Percentiles rank a stretch among this genome's conserved stretches.
Conservation (phyloP, 2,329 filamentous ascomycete species). For the Talaromyces verruculosus region DNA sequence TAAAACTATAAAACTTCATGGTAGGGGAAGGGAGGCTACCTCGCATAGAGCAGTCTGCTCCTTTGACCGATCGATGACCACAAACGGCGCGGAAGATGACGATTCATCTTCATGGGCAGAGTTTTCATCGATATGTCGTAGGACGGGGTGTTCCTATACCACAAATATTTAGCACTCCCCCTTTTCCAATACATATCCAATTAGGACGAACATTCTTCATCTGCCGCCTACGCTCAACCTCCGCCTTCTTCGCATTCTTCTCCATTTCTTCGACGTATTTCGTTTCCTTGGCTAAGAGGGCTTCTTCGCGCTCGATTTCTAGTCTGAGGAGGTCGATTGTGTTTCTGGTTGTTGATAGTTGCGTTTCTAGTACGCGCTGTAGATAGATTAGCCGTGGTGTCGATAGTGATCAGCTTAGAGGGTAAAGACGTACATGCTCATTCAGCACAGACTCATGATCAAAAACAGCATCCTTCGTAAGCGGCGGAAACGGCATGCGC, state of each 20-base stretch:
- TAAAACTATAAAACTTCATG: neutral
- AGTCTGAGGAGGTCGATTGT: constrained; percentile 42
- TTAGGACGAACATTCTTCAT: constrained; percentile 40
- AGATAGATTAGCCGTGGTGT: neutral
- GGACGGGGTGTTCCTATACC: constrained; percentile 41
- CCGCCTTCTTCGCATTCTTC: constrained; percentile 43
- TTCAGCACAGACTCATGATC: constrained; percentile 46
- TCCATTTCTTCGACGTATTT: constrained; percentile 45
- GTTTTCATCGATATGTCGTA: constrained; percentile 35
- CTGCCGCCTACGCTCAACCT: constrained; percentile 41
- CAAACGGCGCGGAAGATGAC: constrained; percentile 30
- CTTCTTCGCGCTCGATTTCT: constrained; percentile 46
- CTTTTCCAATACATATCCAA: neutral
- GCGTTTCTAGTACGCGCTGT: constrained; percentile 40
- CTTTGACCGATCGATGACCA: constrained; percentile 29
- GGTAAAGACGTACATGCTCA: constrained; percentile 40
- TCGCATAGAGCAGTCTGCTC: constrained; percentile 34
- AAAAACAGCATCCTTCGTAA: constrained; percentile 44
- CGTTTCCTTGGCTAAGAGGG: constrained; percentile 42
- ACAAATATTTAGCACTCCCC: neutral
- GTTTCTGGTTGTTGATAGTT: constrained; percentile 41
- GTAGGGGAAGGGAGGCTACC: constrained; percentile 28
- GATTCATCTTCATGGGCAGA: constrained; percentile 23
- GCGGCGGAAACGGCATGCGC: constrained; percentile 48
- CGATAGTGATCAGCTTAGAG: too few species aligned